These are phyloP conservation scores for Ambrosia hybrid DNA, from an alignment of 140 eudicot species.

Conservation along the genomic window DNA sequence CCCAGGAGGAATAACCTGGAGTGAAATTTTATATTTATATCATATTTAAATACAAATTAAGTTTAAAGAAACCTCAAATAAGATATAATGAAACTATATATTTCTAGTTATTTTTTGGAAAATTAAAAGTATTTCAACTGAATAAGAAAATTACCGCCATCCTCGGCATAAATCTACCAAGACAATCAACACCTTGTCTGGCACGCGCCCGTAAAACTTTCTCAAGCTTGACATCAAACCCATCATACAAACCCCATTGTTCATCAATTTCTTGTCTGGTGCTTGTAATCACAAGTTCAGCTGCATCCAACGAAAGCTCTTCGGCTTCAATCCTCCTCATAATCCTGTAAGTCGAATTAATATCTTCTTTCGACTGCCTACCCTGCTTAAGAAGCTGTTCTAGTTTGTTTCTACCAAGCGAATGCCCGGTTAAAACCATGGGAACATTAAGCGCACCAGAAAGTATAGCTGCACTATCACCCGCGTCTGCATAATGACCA, in stretches of 20 bases:
- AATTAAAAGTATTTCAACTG: background rate
- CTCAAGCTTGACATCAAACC: conserved; percentile 91
- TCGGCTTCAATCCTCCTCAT: conserved; percentile 91
- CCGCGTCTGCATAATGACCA: conserved; percentile 96
- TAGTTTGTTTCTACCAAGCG: conserved; percentile 85
- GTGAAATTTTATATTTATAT: background rate
- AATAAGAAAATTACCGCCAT: conserved; percentile 70
- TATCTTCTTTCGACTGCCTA: conserved; percentile 89
- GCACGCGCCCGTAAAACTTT: conserved; percentile 82
- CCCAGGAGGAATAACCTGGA: conserved; percentile 95
- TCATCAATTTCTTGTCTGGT: conserved; percentile 87
- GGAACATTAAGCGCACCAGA: conserved; percentile 96
- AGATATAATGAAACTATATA: background rate
- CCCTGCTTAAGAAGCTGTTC: conserved; percentile 92
- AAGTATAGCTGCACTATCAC: conserved; percentile 94
- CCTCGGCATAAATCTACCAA: conserved; percentile 93
- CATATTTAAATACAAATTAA: background rate
- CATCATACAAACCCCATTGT: conserved; percentile 94
- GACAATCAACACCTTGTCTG: conserved; percentile 76
- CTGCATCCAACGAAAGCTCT: conserved; percentile 88
- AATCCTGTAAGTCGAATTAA: conserved; percentile 80
- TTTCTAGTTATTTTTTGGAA: background rate
- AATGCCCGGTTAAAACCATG: conserved; percentile 92
- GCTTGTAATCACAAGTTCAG: conserved; percentile 91
- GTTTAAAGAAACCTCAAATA: background rate